A percentile compares a stretch with the other conserved stretches of the same genome.
Conservation (phyloP, 495 filamentous ascomycete genomes). For the Penicillium atrosanguineum region DNA sequence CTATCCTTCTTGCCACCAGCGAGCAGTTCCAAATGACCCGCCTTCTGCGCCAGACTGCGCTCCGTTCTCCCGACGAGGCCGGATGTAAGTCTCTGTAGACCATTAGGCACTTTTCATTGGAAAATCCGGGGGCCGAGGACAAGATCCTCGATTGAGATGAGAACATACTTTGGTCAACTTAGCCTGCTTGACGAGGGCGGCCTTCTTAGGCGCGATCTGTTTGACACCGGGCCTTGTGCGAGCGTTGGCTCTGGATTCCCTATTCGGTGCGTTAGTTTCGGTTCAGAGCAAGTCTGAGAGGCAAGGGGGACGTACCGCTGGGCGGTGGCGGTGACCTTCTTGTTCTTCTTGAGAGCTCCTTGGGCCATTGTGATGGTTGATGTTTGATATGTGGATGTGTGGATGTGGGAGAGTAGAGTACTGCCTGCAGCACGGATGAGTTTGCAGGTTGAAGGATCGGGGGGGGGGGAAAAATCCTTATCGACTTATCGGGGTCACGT, state of each 20-base stretch:
- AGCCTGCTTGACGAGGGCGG: conserved; percentile 53
- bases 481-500: conserved; percentile 25
- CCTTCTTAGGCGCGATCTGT: conserved; percentile 69
- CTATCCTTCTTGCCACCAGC: conserved; percentile 62
- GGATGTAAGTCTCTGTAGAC: conserved; percentile 58
- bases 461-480: conserved; percentile 22
- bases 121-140: conserved; percentile 1
- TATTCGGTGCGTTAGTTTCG: background rate
- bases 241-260: conserved; percentile 9
- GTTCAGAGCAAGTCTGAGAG: background rate
- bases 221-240: conserved; percentile 55
- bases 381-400: background rate
- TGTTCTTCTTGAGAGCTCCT: conserved; percentile 38
- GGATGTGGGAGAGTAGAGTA: background rate
- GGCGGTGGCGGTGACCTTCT: conserved; percentile 20
- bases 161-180: conserved; percentile 62
- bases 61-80: conserved; percentile 66
- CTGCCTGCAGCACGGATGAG: conserved; percentile 29
- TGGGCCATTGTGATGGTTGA: conserved; percentile 33
- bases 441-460: conserved; percentile 1
- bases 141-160: background rate
- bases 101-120: background rate
- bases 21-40: conserved; percentile 72
- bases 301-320: conserved; percentile 29
- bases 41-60: conserved; percentile 61